Base-by-base conservation (phyloP, 2,329 filamentous ascomycete species). In the Lecanosticta acicola region DNA sequence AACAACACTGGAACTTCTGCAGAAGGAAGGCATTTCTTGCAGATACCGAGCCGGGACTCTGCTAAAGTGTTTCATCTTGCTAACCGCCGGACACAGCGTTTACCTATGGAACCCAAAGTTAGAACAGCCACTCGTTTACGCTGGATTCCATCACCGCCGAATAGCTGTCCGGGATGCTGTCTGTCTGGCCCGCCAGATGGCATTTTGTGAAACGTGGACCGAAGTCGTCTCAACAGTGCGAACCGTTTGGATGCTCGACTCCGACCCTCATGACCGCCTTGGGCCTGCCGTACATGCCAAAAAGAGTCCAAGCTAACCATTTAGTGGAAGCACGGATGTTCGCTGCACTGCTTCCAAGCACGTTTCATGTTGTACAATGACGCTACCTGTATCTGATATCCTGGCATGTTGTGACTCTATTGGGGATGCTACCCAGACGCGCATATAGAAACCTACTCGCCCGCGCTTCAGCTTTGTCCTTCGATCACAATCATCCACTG, bases 51-150 rank as follows among this genome's bases (percentile, higher is more conserved):
- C 38, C 42, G 44, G 43, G 20, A 29, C 46, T 45, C 32, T 18
- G 18, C 41, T 37, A 48, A 52, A 54, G 48, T 50, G 59, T 62
- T 60, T 62, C 59, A 60, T 62, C 57, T 59, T 55, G 41, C 46
- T 54, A 59, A 45, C 49, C 59, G 59, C 59, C 51, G 38, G 52
- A 39, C 36, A 39, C 16, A 46, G 53, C 56, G 53, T 51, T 55
- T 60, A 51, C 50, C 41, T 41, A 29, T 36, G 35, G 44, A 36
- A 5, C 24, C 49, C 52, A 51, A 54, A 53, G 41, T 55, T 49
- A 56, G 50, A 45, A 35, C 50, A 49, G 45, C 54, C 58, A 59
- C 43, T 54, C 39, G 41, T 46, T 36, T 38, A 46, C 39, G 16
- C 33, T 39, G 38, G 32, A 48, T 34, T 39, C 41, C 16, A 33